Evolutionary conservation across 1,284 basidiomycete species (phyloP).

Genomic region (Ceratobasidium sp.): DNA sequence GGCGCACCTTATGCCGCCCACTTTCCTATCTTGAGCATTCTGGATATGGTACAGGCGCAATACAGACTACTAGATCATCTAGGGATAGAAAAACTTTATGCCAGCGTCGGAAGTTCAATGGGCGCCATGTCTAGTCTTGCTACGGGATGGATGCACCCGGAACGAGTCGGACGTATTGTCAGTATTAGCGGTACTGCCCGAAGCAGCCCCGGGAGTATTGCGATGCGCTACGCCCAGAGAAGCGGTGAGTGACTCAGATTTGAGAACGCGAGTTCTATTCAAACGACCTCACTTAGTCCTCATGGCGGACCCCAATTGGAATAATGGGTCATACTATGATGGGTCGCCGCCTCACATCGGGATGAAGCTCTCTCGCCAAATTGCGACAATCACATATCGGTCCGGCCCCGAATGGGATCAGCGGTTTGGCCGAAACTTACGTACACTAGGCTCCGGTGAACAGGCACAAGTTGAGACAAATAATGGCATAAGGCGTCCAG

Average conservation of each 20-base stretch:
- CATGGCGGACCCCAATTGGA: slow-evolving; percentile 99
- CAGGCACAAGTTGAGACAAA: slow-evolving; percentile 55
- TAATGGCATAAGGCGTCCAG: slow-evolving; percentile 66
- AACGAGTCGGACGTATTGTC: slow-evolving; percentile 88
- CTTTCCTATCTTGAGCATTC: slow-evolving; percentile 93
- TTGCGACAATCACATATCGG: slow-evolving; percentile 98
- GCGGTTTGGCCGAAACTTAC: slow-evolving; percentile 88
- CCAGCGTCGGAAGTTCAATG: slow-evolving; percentile 95
- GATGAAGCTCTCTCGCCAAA: slow-evolving; percentile 99
- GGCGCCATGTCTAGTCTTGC: slow-evolving; percentile 98
- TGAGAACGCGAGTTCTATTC: neutral
- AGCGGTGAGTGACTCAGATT: slow-evolving; percentile 72
- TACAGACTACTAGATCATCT: slow-evolving; percentile 88
- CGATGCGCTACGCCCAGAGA: slow-evolving; percentile 95
- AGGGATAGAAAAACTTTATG: slow-evolving; percentile 88
- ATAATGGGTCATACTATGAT: slow-evolving; percentile 97
- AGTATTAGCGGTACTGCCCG: slow-evolving; percentile 95
- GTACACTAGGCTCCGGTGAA: slow-evolving; percentile 55
- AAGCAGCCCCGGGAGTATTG: slow-evolving; percentile 90
- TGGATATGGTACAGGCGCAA: slow-evolving; percentile 97
- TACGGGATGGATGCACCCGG: slow-evolving; percentile 92
- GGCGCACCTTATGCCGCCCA: slow-evolving; percentile 82
- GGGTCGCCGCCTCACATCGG: slow-evolving; percentile 94
- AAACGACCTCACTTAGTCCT: slow-evolving; percentile 70
- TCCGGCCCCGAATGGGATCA: slow-evolving; percentile 99